Conservation (phyloP, 2,329 filamentous ascomycete genomes). For the Tolypocladium capitatum region DNA sequence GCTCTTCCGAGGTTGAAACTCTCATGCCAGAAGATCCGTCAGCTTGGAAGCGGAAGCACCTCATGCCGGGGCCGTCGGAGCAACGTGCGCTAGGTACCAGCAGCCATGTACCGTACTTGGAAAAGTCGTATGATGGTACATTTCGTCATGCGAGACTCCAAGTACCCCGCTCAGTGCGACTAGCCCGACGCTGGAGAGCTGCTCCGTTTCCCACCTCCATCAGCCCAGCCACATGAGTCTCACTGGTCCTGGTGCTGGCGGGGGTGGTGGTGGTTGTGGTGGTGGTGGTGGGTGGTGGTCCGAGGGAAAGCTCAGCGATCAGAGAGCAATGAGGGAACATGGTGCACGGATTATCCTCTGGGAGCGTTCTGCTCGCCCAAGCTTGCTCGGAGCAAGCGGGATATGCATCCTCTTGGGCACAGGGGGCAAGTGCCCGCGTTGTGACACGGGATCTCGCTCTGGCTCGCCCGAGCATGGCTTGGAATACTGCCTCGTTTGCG, state of each 20-base stretch:
- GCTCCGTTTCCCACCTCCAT: neutral
- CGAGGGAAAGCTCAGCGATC: neutral
- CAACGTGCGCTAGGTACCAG: slow-evolving; percentile 12
- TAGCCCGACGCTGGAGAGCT: neutral
- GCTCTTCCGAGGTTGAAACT: neutral
- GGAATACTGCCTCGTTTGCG: neutral
- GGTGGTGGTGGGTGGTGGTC: neutral
- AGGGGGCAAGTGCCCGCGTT: neutral
- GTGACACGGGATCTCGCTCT: neutral
- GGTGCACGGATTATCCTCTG: neutral
- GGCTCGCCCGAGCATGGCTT: neutral
- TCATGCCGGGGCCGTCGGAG: slow-evolving; percentile 4
- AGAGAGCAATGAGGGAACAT: neutral
- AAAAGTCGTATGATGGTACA: slow-evolving; percentile 23
- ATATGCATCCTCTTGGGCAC: neutral
- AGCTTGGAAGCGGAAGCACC: slow-evolving; percentile 1
- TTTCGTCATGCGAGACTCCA: slow-evolving; percentile 19
- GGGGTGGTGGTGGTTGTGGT: neutral
- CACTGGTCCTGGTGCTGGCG: neutral
- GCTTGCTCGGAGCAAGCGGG: neutral
- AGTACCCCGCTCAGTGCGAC: slow-evolving; percentile 15
- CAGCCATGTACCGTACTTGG: slow-evolving; percentile 17
- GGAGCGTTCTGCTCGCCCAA: neutral
- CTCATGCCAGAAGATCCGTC: neutral
- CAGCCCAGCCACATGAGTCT: neutral